Conservation (phyloP, 164 flowering plant genomes). For the Umbellularia californica region DNA sequence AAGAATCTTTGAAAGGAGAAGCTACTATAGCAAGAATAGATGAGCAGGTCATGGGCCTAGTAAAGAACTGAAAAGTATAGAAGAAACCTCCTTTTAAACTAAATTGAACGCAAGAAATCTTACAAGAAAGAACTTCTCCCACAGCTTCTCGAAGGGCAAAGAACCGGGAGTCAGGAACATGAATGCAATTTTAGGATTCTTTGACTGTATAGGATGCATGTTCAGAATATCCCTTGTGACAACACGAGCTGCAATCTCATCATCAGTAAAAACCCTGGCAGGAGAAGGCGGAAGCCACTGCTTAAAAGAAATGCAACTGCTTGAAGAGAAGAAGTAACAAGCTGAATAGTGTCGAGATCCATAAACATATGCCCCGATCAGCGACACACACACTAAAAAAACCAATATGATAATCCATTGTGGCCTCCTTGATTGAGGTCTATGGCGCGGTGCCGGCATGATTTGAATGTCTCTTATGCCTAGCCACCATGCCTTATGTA, state of each 20-base stretch:
- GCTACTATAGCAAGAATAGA: background rate
- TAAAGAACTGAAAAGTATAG: background rate
- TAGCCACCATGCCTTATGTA: constrained; percentile 54
- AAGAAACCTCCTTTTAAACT: no score
- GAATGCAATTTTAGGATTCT: constrained; percentile 80
- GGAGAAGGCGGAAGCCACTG: constrained; percentile 83
- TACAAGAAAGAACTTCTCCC: constrained; percentile 89
- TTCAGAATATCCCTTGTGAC: constrained; percentile 65
- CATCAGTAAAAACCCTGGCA: constrained; percentile 68
- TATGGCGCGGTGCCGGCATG: constrained; percentile 66
- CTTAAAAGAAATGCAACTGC: constrained; percentile 50
- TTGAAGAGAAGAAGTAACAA: constrained; percentile 66
- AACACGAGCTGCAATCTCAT: constrained; percentile 73
- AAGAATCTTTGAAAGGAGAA: background rate
- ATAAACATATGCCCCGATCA: constrained; percentile 71
- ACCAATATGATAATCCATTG: constrained; percentile 79
- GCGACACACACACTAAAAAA: constrained; percentile 59
- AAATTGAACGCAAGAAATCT: constrained; percentile 16
- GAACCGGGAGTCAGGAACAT: constrained; percentile 81
- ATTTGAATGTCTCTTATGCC: constrained; percentile 63
- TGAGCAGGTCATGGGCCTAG: background rate
- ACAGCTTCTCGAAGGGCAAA: constrained; percentile 86
- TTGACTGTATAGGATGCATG: constrained; percentile 36
- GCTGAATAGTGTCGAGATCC: constrained; percentile 59
- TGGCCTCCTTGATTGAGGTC: constrained; percentile 67